Percentiles rank a stretch among this genome's conserved stretches.
Evolutionary conservation across 352 stramenopile species (phyloP).

Genomic region (Globisporangium takayamanum): DNA sequence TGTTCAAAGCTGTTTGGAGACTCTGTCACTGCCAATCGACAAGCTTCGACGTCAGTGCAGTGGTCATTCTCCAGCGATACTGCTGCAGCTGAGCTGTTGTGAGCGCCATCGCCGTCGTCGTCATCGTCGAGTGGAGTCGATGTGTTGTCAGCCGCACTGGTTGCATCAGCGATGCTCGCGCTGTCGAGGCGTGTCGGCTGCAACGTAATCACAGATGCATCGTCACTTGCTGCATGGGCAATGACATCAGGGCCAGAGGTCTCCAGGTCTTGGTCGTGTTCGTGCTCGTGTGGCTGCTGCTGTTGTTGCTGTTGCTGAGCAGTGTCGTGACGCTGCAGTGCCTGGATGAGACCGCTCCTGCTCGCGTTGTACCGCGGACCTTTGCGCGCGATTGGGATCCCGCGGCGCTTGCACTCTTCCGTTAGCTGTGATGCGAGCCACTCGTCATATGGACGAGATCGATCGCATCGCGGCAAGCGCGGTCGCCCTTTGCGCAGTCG

Average conservation of each 20-base stretch:
- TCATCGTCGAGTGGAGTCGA: background rate
- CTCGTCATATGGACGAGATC: constrained; percentile 3
- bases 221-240: background rate
- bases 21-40: no score
- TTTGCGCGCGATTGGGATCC: constrained; percentile 3
- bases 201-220: background rate
- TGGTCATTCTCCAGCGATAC: no score
- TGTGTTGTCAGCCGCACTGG: background rate
- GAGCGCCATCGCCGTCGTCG: background rate
- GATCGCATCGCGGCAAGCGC: background rate
- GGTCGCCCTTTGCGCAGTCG: background rate
- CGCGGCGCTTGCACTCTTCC: constrained; percentile 4
- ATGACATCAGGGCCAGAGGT: background rate
- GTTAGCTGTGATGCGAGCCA: constrained; percentile 4
- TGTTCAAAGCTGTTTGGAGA: background rate
- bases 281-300: background rate
- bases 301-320: background rate
- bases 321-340: background rate
- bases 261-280: background rate
- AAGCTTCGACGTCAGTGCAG: no score
- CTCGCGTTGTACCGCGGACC: constrained; percentile 1
- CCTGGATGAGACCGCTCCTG: background rate
- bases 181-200: background rate
- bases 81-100: no score
- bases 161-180: no score